phyloP scores from a whole-genome alignment of 352 stramenopile genomes.

The Phytophthora sansomeana region DNA sequence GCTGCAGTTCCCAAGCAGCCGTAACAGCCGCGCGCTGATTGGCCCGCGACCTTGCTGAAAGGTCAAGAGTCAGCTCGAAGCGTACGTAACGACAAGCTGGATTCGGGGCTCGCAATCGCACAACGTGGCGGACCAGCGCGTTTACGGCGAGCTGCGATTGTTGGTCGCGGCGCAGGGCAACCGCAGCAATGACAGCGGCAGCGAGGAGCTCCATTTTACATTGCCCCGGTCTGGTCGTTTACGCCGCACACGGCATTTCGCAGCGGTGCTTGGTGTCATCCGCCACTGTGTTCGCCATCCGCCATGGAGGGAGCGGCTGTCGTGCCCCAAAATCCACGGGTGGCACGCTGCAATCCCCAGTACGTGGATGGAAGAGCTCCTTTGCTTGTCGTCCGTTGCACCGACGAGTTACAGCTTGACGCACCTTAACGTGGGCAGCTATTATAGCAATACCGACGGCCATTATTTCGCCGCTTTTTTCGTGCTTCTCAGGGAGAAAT shows the following conservation, averaged over 20 bases:
- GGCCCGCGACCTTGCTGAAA: slow-evolving; percentile 2
- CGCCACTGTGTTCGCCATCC: too few species aligned
- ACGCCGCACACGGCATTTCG: too few species aligned
- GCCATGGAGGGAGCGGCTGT: slow-evolving; percentile 20
- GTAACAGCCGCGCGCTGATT: slow-evolving; percentile 4
- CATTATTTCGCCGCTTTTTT: too few species aligned
- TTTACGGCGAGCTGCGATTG: slow-evolving; percentile 31
- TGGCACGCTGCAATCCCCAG: not conserved
- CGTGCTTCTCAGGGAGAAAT: too few species aligned
- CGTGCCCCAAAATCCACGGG: slow-evolving; percentile 17
- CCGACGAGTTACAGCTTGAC: too few species aligned
- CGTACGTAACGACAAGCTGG: slow-evolving; percentile 23
- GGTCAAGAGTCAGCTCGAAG: slow-evolving; percentile 19
- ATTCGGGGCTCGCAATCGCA: slow-evolving; percentile 21
- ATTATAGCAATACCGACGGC: too few species aligned
- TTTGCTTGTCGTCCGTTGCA: not conserved
- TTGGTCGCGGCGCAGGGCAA: slow-evolving; percentile 17
- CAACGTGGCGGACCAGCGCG: slow-evolving; percentile 9
- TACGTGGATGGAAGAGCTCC: not conserved
- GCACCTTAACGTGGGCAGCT: too few species aligned
- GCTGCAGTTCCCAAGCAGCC: not conserved
- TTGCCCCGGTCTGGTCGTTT: too few species aligned
- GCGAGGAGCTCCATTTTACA: too few species aligned
- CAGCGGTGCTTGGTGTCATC: slow-evolving; percentile 9
- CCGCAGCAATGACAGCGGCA: not conserved